Percentiles rank a stretch among this genome's conserved stretches.
Conservation (phyloP, 2,329 filamentous ascomycete genomes). For the Phoma sp. region DNA sequence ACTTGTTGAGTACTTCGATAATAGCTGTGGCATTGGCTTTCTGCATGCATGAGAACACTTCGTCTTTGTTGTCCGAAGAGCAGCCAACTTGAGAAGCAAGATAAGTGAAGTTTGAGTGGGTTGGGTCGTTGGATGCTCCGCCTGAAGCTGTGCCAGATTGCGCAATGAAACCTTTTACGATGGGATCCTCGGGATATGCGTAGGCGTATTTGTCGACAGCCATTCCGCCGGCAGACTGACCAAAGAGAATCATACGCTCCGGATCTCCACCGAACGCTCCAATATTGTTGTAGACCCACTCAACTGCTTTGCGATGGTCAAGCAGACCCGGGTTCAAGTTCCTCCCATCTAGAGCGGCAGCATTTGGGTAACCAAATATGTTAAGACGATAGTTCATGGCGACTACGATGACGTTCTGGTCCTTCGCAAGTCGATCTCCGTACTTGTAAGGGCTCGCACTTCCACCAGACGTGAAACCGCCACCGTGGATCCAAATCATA, state of each 20-base stretch:
- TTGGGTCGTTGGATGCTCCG: slow-evolving; percentile 15
- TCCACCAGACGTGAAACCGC: slow-evolving; percentile 54
- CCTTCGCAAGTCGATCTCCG: slow-evolving; percentile 52
- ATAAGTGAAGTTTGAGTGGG: slow-evolving; percentile 31
- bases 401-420: slow-evolving; percentile 52
- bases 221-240: slow-evolving; percentile 45
- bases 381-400: slow-evolving; percentile 19
- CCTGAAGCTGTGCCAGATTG: slow-evolving; percentile 32
- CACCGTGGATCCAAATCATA: slow-evolving; percentile 56
- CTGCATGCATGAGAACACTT: slow-evolving; percentile 47
- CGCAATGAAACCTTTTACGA: slow-evolving; percentile 54
- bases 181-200: slow-evolving; percentile 55
- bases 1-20: slow-evolving; percentile 39
- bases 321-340: slow-evolving; percentile 45
- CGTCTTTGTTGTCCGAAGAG: slow-evolving; percentile 16
- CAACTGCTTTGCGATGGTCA: slow-evolving; percentile 46
- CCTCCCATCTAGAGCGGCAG: slow-evolving; percentile 31
- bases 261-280: slow-evolving; percentile 40
- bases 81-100: slow-evolving; percentile 32
- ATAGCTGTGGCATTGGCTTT: slow-evolving; percentile 37
- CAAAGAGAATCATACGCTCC: slow-evolving; percentile 44
- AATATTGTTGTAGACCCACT: slow-evolving; percentile 50
- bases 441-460: slow-evolving; percentile 55
- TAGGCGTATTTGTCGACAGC: slow-evolving; percentile 57
- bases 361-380: slow-evolving; percentile 36